Evolutionary conservation across 2,329 filamentous ascomycete genomes (phyloP), one percentile per base, ranked within the genome.

Genomic region (Hypoxylon sp.): DNA sequence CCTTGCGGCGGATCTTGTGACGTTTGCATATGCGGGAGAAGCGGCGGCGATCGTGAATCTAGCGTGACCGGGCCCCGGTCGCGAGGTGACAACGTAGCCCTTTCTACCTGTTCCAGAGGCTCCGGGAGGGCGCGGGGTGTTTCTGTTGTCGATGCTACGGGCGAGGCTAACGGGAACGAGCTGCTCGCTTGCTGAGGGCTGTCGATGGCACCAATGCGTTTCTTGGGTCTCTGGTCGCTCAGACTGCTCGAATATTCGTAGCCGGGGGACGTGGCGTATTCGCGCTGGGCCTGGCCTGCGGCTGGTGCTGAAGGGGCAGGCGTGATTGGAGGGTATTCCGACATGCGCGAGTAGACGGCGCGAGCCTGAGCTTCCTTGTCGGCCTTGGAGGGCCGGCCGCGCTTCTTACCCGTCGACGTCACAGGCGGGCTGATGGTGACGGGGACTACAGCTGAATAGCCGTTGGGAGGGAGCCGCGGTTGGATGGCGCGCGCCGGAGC

Each of bases 321-420:
- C 24, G 70, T 72, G 24, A 73, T 73, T 18, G 69, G 68, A 53
- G 70, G 40, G 51, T 70, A 73, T 54, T 73, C 71, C 23, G 65
- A 67, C 35, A 67, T 37, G 41, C 70, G 65, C 23, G 66, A 55
- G 27, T 72, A 70, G 47, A 62, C 61, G 23, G 71, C 69, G 26
- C 71, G 71, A 43, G 70, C 69, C 55, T 72, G 70, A 11, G 71
- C 71, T 67, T 73, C 76, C 62, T 76, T 78, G 51, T 80, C 79
- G 10, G 76, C 74, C 51, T 78, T 75, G 9, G 79, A 76, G 3
- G 79, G 79, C 33, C 79, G 74, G 2, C 79, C 79, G 57, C 79
- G 74, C 67, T 80, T 81, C 63, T 74, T 78, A 7, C 70, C 71
- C 17, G 69, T 66, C 43, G 64, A 51, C 5, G 69, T 63, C 41